Conservation (phyloP, 805 yeast genomes). For the Zygotorulaspora florentina region DNA sequence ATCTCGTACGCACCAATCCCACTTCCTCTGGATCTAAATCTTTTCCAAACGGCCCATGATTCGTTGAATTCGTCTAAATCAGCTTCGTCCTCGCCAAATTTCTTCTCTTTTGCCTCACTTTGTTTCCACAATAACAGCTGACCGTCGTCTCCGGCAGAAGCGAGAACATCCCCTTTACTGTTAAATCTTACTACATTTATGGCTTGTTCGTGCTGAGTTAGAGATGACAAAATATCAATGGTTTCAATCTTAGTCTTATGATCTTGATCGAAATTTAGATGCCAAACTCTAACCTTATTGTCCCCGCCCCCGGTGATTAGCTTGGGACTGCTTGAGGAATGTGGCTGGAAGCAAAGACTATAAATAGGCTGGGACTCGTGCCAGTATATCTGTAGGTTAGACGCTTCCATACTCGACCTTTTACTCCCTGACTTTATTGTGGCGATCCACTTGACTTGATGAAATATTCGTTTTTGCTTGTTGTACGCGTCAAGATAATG, state of each 20-base stretch:
- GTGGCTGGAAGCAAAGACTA: constrained; percentile 59
- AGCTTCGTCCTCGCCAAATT: constrained; percentile 52
- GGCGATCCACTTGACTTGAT: neutral
- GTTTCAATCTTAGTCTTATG: constrained; percentile 35
- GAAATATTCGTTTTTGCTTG: neutral
- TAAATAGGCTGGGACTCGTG: constrained; percentile 70
- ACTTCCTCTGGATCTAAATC: constrained; percentile 47
- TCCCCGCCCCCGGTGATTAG: constrained; percentile 95
- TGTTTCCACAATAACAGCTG: constrained; percentile 74
- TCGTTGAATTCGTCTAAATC: constrained; percentile 54
- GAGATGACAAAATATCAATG: constrained; percentile 74
- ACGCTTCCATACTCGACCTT: constrained; percentile 17
- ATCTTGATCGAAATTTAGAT: constrained; percentile 23
- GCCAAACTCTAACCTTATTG: constrained; percentile 71
- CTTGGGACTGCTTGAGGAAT: constrained; percentile 37
- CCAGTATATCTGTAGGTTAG: constrained; percentile 36
- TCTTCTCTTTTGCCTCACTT: constrained; percentile 49
- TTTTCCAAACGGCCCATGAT: constrained; percentile 54
- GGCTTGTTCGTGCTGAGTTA: constrained; percentile 88
- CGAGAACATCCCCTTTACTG: constrained; percentile 63
- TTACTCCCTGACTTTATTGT: neutral
- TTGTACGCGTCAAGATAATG: neutral
- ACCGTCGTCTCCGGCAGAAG: constrained; percentile 96
- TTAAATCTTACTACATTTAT: constrained; percentile 85
- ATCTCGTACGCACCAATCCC: constrained; percentile 68